A percentile compares a stretch with the other conserved stretches of the same genome.
phyloP scores from a whole-genome alignment of 2,329 filamentous ascomycete genomes.

The Capronia epimyces region DNA sequence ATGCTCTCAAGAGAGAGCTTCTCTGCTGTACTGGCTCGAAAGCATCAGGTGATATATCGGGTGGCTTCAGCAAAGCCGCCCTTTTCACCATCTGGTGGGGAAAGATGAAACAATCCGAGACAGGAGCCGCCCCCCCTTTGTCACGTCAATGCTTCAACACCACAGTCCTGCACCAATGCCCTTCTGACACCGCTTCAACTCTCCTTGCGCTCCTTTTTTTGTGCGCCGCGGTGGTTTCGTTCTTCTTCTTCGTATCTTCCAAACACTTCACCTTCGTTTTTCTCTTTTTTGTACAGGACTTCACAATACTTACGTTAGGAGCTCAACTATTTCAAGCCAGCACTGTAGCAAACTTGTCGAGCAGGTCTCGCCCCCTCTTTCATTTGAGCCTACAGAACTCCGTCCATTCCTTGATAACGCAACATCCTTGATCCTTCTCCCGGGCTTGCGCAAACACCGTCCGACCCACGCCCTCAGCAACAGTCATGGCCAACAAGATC shows the following conservation, averaged over 20 bases:
- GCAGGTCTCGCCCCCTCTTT: conserved; percentile 23
- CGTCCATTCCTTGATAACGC: background rate
- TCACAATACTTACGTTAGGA: conserved; percentile 3
- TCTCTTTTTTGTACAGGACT: conserved; percentile 7
- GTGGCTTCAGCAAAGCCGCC: background rate
- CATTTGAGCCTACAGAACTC: background rate
- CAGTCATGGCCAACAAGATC: conserved; percentile 43
- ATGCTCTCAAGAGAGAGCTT: too few species aligned
- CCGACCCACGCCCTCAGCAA: background rate
- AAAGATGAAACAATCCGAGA: conserved; percentile 19
- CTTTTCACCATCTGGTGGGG: conserved; percentile 20
- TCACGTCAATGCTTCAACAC: conserved; percentile 15
- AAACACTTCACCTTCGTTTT: background rate
- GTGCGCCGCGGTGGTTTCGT: background rate
- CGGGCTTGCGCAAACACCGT: background rate
- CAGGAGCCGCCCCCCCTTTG: conserved; percentile 20
- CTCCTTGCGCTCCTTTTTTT: conserved; percentile 14
- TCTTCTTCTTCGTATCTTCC: conserved; percentile 8
- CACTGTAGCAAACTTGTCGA: conserved; percentile 15
- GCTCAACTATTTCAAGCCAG: conserved; percentile 10
- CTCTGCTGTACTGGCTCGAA: background rate
- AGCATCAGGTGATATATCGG: conserved; percentile 6
- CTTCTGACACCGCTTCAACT: conserved; percentile 15
- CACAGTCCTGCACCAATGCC: conserved; percentile 10
- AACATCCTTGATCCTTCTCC: background rate